Evolutionary conservation across 768 basidiomycete genomes (phyloP).

Genomic region (Stropharia rugosoannulata): DNA sequence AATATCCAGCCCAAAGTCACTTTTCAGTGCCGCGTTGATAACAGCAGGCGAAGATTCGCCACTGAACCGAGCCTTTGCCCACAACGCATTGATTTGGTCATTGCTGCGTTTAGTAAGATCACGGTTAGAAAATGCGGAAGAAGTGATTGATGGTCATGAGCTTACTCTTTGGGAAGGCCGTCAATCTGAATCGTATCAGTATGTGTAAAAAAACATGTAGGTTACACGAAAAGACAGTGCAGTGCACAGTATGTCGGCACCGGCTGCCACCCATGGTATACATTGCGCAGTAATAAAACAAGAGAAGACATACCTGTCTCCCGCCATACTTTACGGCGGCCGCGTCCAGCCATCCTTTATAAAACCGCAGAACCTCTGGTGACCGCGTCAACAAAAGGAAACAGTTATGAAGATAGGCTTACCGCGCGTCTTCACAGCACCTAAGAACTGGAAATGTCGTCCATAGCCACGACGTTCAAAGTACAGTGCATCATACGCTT

Average conservation of each 20-base stretch:
- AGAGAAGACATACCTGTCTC: constrained; percentile 24
- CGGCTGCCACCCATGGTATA: not conserved
- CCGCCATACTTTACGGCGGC: constrained; percentile 39
- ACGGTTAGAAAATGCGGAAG: not conserved
- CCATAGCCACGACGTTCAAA: constrained; percentile 34
- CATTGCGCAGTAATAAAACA: no score
- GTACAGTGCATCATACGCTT: constrained; percentile 27
- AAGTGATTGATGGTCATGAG: not conserved
- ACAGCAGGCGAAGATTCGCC: not conserved
- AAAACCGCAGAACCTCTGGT: constrained; percentile 29
- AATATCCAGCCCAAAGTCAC: not conserved
- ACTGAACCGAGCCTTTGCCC: constrained; percentile 12
- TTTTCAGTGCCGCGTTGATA: constrained; percentile 1
- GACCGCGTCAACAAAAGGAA: not conserved
- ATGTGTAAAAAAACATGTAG: no score
- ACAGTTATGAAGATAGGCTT: not conserved
- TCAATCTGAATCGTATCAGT: constrained; percentile 17
- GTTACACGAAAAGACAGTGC: not conserved
- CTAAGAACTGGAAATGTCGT: constrained; percentile 34
- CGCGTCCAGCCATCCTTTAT: constrained; percentile 38
- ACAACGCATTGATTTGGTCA: constrained; percentile 12
- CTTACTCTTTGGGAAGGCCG: constrained; percentile 16
- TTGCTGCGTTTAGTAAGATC: not conserved
- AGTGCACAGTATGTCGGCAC: not conserved
- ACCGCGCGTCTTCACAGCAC: constrained; percentile 27